Evolutionary conservation across 768 basidiomycete genomes (phyloP), one percentile per base, ranked within the genome.

Genomic region (Tulasnella sp.): DNA sequence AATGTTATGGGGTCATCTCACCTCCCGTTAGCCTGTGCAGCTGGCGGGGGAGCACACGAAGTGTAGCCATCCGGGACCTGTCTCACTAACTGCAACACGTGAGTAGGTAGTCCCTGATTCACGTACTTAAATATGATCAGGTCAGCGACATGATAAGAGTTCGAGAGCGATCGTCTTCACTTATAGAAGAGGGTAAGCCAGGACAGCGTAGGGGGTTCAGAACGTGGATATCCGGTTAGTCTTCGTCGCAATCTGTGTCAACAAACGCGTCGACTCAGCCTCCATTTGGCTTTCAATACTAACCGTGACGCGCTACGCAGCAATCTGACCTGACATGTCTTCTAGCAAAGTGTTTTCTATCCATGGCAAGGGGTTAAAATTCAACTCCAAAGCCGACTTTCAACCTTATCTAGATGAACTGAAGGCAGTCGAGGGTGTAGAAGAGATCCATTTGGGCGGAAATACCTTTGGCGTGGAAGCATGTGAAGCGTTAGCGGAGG

Each of bases 391-490:
- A 11, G 80, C 74, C 0, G 88, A 94, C 62, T 81, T 93, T 56
- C 79, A 82, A 63, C 86, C 88, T 0, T 79, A 83, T 65, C 73
- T 97, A 21, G 66, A 71, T 21, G 65, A 72, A 52, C 66, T 78
- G 19, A 52, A 65, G 34, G 67, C 62, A n/a, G 66, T 74, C 24
- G 77, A 78, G 54, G 74, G 85, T 49, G 75, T 92, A 64, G 85
- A 92, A 70, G 92, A 94, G 73, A 83, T 98, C 62, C 86, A 92
- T 67, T 76, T 99, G 53, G 88, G 92, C 49, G 94, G 92, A 21
- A 98, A 98, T 72, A 93, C 92, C 19, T 75, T 97, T 58, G 94
- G 96, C 50, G 80, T 96, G 25, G 92, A 87, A 66, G 94, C 94
- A 45, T 85, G 92, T 48, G 69, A 81, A 65, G 88, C 85, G 43